phyloP scores from a whole-genome alignment of 495 filamentous ascomycete species.

The Friedmanniomyces simplex region DNA sequence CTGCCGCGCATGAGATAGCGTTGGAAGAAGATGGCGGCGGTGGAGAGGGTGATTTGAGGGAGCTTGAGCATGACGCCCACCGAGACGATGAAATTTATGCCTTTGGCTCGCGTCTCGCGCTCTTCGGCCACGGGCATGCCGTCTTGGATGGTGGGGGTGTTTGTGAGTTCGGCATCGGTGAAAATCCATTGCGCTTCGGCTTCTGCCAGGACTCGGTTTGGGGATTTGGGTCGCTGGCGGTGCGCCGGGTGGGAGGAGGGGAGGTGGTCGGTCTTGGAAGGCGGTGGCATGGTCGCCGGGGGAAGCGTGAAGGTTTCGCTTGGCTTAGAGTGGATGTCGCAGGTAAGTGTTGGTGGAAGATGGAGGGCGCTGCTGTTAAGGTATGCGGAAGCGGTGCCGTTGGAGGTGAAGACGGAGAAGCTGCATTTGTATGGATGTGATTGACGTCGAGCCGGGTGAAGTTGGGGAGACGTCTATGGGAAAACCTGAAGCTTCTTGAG shows the following conservation, averaged over 20 bases:
- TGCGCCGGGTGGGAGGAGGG: constrained; percentile 23
- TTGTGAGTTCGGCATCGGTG: constrained; percentile 66
- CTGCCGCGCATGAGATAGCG: constrained; percentile 85
- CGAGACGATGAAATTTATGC: constrained; percentile 91
- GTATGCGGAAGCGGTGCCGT: neutral
- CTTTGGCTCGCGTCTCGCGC: constrained; percentile 68
- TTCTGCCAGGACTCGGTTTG: constrained; percentile 39
- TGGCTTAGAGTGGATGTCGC: too few species aligned
- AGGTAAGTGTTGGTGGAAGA: too few species aligned
- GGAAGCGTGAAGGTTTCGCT: neutral
- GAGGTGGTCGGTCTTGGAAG: constrained; percentile 7
- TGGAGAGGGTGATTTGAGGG: constrained; percentile 80
- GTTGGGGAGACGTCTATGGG: neutral
- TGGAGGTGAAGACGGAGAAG: neutral
- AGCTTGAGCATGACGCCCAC: constrained; percentile 88
- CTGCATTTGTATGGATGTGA: neutral
- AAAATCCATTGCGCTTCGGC: constrained; percentile 79
- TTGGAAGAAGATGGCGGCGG: constrained; percentile 89
- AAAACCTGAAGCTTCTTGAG: neutral
- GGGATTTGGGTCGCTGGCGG: constrained; percentile 27
- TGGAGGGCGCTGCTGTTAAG: neutral
- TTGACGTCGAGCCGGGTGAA: too few species aligned
- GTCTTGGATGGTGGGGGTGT: constrained; percentile 74
- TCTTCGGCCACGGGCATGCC: constrained; percentile 68
- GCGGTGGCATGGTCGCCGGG: constrained; percentile 8